Evolutionary conservation across 345 rosid genomes (phyloP).

Genomic region (Sisymbrium altissimum): DNA sequence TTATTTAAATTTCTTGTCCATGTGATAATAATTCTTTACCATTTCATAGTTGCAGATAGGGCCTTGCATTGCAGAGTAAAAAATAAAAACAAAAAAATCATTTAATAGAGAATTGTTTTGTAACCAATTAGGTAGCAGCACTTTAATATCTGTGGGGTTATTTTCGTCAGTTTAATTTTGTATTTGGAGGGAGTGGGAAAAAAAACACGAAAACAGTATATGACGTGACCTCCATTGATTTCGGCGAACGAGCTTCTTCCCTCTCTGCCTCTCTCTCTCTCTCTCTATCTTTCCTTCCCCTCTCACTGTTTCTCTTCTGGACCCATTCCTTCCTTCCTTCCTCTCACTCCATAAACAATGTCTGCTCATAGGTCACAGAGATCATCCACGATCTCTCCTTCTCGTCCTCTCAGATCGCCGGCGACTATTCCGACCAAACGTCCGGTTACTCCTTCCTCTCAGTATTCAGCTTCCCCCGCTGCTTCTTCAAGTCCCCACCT

Average conservation of each 20-base stretch:
- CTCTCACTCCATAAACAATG: constrained; percentile 38
- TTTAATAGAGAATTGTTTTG: constrained; percentile 1
- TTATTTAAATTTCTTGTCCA: constrained; percentile 15
- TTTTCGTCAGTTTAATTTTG: constrained; percentile 13
- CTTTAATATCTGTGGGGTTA: constrained; percentile 31
- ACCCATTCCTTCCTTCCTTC: background rate
- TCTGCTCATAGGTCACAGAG: constrained; percentile 51
- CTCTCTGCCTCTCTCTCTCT: constrained; percentile 9
- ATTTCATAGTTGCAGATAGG: constrained; percentile 11
- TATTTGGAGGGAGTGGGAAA: constrained; percentile 38
- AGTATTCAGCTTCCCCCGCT: constrained; percentile 42
- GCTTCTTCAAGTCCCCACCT: constrained; percentile 34
- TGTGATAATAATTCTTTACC: constrained; percentile 28
- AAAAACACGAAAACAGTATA: constrained; percentile 1
- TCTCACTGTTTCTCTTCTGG: background rate
- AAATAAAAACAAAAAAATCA: background rate
- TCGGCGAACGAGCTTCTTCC: constrained; percentile 30
- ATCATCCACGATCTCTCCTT: constrained; percentile 67
- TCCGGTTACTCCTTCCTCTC: constrained; percentile 54
- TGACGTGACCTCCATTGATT: constrained; percentile 37
- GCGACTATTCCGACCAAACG: constrained; percentile 39
- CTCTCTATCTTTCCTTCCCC: background rate
- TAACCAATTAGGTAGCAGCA: constrained; percentile 26
- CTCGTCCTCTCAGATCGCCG: constrained; percentile 73
- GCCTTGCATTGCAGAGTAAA: background rate